Evolutionary conservation across 2,329 filamentous ascomycete species (phyloP).

Genomic region (Penicillium sp.): DNA sequence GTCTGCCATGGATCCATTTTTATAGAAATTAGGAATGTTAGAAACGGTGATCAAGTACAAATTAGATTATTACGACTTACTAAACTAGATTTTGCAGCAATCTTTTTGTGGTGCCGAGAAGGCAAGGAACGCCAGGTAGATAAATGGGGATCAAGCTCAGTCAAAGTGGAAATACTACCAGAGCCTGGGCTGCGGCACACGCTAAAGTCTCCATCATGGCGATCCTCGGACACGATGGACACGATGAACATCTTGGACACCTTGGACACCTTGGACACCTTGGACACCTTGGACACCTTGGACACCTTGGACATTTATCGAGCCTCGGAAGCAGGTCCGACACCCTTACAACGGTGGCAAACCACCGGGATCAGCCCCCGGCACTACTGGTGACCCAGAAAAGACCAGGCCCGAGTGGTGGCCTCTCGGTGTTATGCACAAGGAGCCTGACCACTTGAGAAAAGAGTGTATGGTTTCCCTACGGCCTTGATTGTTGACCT

Average conservation of each 20-base stretch:
- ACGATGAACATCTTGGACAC: no score
- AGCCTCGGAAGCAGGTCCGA: constrained; percentile 48
- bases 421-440: constrained; percentile 46
- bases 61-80: not conserved
- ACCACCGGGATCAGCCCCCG: constrained; percentile 34
- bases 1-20: no score
- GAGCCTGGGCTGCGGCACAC: not conserved
- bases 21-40: no score
- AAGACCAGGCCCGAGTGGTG: constrained; percentile 47
- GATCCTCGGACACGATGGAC: no score
- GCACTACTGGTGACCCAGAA: constrained; percentile 41
- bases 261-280: no score
- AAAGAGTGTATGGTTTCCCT: constrained; percentile 42
- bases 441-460: constrained; percentile 49
- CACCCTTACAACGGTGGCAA: constrained; percentile 50
- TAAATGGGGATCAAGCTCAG: no score
- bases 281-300: no score
- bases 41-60: not conserved
- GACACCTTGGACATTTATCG: no score
- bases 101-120: not conserved
- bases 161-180: not conserved
- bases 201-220: no score
- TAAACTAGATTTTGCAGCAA: not conserved
- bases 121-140: not conserved
- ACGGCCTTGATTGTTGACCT: not conserved